These are phyloP conservation scores for Cryptococcus sp. DNA, from an alignment of 1,284 basidiomycete genomes.

Conservation along the genomic window DNA sequence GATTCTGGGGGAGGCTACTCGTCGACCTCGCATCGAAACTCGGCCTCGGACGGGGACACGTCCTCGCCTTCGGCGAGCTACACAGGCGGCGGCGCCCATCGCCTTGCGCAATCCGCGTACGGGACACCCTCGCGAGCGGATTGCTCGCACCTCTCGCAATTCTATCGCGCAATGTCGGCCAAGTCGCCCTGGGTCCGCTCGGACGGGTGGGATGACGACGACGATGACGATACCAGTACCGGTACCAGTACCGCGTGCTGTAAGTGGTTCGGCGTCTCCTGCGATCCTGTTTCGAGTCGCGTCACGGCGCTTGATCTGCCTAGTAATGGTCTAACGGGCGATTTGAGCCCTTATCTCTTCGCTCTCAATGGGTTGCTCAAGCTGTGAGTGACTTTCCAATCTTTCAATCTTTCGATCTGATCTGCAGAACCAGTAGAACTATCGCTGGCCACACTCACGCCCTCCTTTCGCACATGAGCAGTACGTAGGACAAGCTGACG, in stretches of 20 bases:
- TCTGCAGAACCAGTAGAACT: background rate
- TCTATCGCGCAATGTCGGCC: conserved; percentile 9
- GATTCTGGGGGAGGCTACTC: background rate
- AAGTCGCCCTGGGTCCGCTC: conserved; percentile 5
- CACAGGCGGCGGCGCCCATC: conserved; percentile 6
- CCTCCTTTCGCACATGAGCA: background rate
- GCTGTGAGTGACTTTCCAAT: conserved; percentile 15
- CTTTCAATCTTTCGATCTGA: background rate
- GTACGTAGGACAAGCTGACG: background rate
- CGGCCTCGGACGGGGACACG: background rate
- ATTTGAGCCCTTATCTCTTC: conserved; percentile 14
- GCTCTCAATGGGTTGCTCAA: conserved; percentile 14
- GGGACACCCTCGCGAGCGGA: conserved; percentile 6
- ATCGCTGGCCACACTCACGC: background rate
- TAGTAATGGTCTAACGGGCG: conserved; percentile 13
- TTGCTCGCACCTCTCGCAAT: conserved; percentile 7
- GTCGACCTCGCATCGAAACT: background rate
- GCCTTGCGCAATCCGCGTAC: conserved; percentile 8
- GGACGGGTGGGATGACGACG: conserved; percentile 12
- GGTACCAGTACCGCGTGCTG: conserved; percentile 20
- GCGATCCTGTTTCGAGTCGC: conserved; percentile 10
- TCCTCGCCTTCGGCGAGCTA: background rate
- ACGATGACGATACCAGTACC: too few relatives aligned
- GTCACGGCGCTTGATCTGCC: conserved; percentile 16
- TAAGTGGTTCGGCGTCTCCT: conserved; percentile 20